Base-by-base conservation (phyloP, 2,329 filamentous ascomycete species). In the Ceratocystis lukuohia region DNA sequence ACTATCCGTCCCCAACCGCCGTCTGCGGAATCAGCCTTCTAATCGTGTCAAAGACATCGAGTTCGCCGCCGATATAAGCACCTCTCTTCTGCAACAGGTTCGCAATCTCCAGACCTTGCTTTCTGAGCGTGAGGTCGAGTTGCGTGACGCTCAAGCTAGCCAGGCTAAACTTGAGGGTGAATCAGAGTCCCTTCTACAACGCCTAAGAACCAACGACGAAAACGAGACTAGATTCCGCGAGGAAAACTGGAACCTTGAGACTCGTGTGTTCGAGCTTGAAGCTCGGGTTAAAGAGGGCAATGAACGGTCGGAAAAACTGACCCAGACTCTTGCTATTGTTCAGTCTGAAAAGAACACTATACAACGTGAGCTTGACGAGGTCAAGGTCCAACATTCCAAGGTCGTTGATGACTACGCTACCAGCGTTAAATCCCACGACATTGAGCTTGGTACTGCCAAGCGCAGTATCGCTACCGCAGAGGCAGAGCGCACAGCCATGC, bases 61-160 rank as follows among this genome's bases (percentile, higher is more conserved):
- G 71, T 96, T 99, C 73, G 94, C 93, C n/a, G 92, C 94, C 63
- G 93, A 99, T 74, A 96, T 99, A 72, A 96, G 91, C 73, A 96
- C 91, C 5, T 96, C 91, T 1, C 80, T 99, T 64, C 87, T 99
- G 64, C 86, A 88, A n/a, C 94, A 97, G 77, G 89, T 99, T 63
- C 88, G 94, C 69, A 91, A 94, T 73, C 77, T 99, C 65, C 94
- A 99, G 75, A 82, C 86, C 1, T 80, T 96, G 17, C 81, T 99
- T 10, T 83, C 87, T 0, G 91, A 97, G 76, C 89, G 91, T 70
- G 94, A 99, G 69, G 92, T 96, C 64, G 82, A 90, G 61, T 78
- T 96, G 70, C 92, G 89, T 74, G 82, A 86, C 20, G 45, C 59
- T 20, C 61, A 65, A 1, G 80, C 86, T 69, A 88, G 88, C 70